A percentile compares a stretch with the other conserved stretches of the same genome.
phyloP scores from a whole-genome alignment of 2,329 filamentous ascomycete genomes.

The Aspergillus puulaauensis region DNA sequence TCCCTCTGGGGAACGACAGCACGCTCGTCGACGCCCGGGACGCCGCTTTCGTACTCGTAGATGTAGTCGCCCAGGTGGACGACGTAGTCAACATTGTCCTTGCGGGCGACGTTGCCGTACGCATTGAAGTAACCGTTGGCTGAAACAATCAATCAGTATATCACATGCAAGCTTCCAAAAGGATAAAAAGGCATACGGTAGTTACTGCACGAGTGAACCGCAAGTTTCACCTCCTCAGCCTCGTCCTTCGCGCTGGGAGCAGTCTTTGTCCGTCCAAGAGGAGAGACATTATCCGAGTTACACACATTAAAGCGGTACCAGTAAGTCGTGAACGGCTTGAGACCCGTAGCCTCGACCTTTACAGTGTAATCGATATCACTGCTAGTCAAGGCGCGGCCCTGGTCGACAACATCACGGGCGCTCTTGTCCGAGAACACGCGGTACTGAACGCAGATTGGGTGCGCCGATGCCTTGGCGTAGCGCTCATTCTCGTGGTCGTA shows the following conservation, averaged over 20 bases:
- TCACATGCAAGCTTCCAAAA: no score
- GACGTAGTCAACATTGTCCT: constrained; percentile 61
- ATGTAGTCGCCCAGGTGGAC: constrained; percentile 63
- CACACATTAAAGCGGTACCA: constrained; percentile 72
- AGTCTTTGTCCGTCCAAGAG: constrained; percentile 69
- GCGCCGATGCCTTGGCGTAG: constrained; percentile 55
- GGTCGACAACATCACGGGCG: constrained; percentile 45
- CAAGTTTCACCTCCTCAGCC: constrained; percentile 59
- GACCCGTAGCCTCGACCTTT: constrained; percentile 63
- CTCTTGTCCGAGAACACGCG: constrained; percentile 44
- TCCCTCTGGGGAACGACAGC: constrained; percentile 7
- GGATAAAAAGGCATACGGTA: no score
- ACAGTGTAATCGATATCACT: constrained; percentile 75
- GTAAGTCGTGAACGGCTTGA: constrained; percentile 62
- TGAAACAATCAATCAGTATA: no score
- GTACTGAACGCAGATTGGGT: constrained; percentile 63
- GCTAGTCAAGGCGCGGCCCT: constrained; percentile 65
- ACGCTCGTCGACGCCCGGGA: constrained; percentile 22
- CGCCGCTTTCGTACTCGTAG: constrained; percentile 57
- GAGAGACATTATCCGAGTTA: constrained; percentile 59
- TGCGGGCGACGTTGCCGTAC: constrained; percentile 59
- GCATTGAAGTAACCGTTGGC: constrained; percentile 61
- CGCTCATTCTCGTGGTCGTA: constrained; percentile 56
- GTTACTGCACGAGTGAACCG: constrained; percentile 71
- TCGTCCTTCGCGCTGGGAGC: constrained; percentile 58